Conservation (phyloP, 2,329 filamentous ascomycete species). For the Xylariaceae sp. region DNA sequence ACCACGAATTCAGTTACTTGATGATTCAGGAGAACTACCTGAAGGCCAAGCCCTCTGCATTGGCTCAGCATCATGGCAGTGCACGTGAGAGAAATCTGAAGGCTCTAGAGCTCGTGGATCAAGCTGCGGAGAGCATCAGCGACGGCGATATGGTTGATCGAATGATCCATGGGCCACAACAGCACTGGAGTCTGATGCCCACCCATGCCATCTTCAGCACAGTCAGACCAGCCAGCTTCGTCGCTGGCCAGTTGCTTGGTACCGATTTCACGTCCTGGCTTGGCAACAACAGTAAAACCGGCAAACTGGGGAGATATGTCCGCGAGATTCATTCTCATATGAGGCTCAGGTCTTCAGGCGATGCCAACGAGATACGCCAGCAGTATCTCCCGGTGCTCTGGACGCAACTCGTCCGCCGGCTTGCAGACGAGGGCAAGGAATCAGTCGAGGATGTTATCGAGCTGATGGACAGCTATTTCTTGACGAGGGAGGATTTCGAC, state of each 20-base stretch:
- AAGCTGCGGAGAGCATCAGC: conserved; percentile 91
- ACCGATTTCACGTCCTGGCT: conserved; percentile 86
- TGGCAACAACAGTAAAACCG: conserved; percentile 85
- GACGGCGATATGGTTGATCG: conserved; percentile 93
- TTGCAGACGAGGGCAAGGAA: conserved; percentile 75
- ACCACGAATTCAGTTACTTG: conserved; percentile 92
- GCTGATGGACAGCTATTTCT: conserved; percentile 93
- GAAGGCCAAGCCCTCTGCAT: conserved; percentile 64
- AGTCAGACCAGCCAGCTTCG: conserved; percentile 80
- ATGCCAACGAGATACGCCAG: conserved; percentile 88
- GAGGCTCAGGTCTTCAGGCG: conserved; percentile 82
- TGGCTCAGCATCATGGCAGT: conserved; percentile 49
- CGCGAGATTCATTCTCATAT: conserved; percentile 97
- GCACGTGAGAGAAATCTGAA: conserved; percentile 69
- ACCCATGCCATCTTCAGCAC: conserved; percentile 94
- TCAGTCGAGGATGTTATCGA: conserved; percentile 77
- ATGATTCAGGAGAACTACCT: conserved; percentile 99
- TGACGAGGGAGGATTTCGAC: conserved; percentile 93
- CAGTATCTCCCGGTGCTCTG: conserved; percentile 88
- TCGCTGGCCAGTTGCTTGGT: conserved; percentile 68
- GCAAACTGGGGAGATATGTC: conserved; percentile 69
- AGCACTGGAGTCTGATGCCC: conserved; percentile 98
- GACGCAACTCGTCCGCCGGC: conserved; percentile 66
- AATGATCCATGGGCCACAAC: conserved; percentile 97
- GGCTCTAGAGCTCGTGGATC: conserved; percentile 75